phyloP scores from a whole-genome alignment of 2,329 filamentous ascomycete species.

The Aspergillus carbonarius region DNA sequence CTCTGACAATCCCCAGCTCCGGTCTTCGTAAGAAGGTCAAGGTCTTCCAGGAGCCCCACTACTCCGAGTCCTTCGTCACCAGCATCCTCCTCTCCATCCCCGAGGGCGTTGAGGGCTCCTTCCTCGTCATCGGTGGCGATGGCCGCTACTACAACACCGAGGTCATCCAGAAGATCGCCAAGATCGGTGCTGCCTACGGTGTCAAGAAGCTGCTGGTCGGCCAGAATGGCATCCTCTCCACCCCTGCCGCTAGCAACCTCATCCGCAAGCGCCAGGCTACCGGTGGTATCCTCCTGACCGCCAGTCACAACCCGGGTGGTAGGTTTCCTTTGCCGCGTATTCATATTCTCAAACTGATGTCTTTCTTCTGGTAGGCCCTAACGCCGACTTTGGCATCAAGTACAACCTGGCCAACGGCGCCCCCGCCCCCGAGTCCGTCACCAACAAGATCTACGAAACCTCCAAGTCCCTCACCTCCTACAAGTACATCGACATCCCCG shows the following conservation, averaged over 20 bases:
- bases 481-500: constrained; percentile 83
- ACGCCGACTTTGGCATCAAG: constrained; percentile 98
- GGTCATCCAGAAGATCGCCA: constrained; percentile 93
- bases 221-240: constrained; percentile 94
- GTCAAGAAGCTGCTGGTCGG: constrained; percentile 99
- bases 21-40: constrained; percentile 99
- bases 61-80: constrained; percentile 92
- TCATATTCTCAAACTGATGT: not conserved
- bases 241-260: constrained; percentile 91
- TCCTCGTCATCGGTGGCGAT: constrained; percentile 96
- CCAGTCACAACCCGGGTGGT: constrained; percentile 98
- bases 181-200: constrained; percentile 94
- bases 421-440: constrained; percentile 91
- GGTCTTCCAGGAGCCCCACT: constrained; percentile 92
- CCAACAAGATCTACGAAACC: constrained; percentile 94
- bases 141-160: constrained; percentile 97
- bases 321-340: constrained; percentile 38
- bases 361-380: constrained; percentile 62
- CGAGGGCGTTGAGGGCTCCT: constrained; percentile 82
- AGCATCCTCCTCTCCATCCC: constrained; percentile 96
- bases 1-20: constrained; percentile 74
- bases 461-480: constrained; percentile 89
- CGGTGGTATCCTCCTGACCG: constrained; percentile 92
- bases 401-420: constrained; percentile 98
- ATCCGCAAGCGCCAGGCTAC: constrained; percentile 95